phyloP scores from a whole-genome alignment of 176 grass and related monocot genomes.

The Zoysia pacifica region DNA sequence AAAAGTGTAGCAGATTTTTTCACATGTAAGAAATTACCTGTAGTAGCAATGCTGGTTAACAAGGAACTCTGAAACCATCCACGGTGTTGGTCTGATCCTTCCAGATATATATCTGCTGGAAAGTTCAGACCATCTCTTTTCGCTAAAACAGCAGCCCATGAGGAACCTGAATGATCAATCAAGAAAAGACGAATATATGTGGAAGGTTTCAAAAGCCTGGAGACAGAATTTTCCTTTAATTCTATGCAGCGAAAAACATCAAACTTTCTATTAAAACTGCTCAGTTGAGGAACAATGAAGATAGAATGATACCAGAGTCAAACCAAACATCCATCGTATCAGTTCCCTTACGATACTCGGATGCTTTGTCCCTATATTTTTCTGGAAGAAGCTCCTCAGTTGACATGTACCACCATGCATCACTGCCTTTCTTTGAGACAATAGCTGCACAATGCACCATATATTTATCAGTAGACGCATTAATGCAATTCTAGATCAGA shows the following conservation, averaged over 20 bases:
- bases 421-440: slow-evolving; percentile 79
- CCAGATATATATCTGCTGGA: slow-evolving; percentile 91
- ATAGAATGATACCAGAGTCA: slow-evolving; percentile 75
- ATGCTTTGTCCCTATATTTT: slow-evolving; percentile 74
- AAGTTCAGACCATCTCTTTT: slow-evolving; percentile 76
- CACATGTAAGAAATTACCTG: slow-evolving; percentile 56
- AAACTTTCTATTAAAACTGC: slow-evolving; percentile 10
- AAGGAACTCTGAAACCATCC: slow-evolving; percentile 99
- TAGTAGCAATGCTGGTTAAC: slow-evolving; percentile 91
- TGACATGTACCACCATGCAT: slow-evolving; percentile 98
- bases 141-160: slow-evolving; percentile 90
- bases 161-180: slow-evolving; percentile 69
- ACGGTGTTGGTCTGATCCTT: slow-evolving; percentile 96
- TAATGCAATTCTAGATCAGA: slow-evolving; percentile 23
- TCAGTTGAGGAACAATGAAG: slow-evolving; percentile 19
- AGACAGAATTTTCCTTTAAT: background rate
- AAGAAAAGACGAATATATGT: slow-evolving; percentile 35
- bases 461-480: slow-evolving; percentile 23
- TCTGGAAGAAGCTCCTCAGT: slow-evolving; percentile 90
- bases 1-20: slow-evolving; percentile 20
- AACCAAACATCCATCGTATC: slow-evolving; percentile 99
- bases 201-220: background rate
- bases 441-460: slow-evolving; percentile 57
- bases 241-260: slow-evolving; percentile 23
- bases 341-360: slow-evolving; percentile 85